Conservation (phyloP, 2,329 filamentous ascomycete genomes). For the Polytolypa hystricis region DNA sequence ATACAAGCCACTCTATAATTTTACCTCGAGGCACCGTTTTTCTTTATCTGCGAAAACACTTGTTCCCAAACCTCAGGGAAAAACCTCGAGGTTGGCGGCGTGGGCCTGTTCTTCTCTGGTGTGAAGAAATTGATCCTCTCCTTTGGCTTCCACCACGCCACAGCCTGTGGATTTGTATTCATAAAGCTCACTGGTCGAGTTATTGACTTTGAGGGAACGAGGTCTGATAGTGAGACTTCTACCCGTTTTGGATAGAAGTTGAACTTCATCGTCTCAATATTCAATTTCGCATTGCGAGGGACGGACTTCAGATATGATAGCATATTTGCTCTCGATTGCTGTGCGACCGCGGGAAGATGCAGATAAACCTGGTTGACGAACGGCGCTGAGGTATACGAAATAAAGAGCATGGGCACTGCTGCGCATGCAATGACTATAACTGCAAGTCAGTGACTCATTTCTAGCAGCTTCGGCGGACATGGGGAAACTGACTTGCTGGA, state of each 20-base stretch:
- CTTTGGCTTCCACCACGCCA: conserved; percentile 28
- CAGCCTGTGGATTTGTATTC: conserved; percentile 25
- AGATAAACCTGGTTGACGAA: conserved; percentile 65
- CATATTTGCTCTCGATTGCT: conserved; percentile 43
- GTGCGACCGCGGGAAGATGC: conserved; percentile 54
- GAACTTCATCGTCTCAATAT: conserved; percentile 36
- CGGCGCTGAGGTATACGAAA: conserved; percentile 54
- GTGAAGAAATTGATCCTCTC: conserved; percentile 31
- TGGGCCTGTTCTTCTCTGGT: conserved; percentile 26
- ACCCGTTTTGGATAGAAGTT: conserved; percentile 33
- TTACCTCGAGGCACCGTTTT: too few species aligned
- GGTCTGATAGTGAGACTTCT: conserved; percentile 32
- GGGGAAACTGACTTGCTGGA: conserved; percentile 27
- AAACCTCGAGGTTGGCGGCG: conserved; percentile 27
- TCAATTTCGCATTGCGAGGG: conserved; percentile 32
- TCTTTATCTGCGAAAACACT: conserved; percentile 31
- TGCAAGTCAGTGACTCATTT: conserved; percentile 3
- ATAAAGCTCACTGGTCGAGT: conserved; percentile 33
- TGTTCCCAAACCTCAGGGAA: conserved; percentile 34
- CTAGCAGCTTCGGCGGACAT: not conserved
- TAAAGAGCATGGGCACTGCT: conserved; percentile 52
- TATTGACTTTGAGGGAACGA: conserved; percentile 24
- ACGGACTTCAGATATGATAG: conserved; percentile 34
- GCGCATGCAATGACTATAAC: conserved; percentile 47
- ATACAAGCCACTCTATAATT: too few species aligned